Evolutionary conservation across 129 eudicot species (phyloP).

Genomic region (Apium graveolens): DNA sequence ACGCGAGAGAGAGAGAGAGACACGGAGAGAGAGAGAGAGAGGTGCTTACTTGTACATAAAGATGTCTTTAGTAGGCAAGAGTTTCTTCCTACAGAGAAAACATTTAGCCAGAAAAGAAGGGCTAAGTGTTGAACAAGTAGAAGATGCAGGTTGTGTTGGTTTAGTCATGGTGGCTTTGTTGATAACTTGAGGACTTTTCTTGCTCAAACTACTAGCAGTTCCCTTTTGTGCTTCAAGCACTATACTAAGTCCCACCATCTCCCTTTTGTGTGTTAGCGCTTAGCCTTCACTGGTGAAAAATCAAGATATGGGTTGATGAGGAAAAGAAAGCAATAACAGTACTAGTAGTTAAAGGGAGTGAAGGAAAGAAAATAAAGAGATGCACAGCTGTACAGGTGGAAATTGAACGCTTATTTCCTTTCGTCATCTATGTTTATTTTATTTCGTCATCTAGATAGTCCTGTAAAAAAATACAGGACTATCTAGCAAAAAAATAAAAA

Average conservation of each 20-base stretch:
- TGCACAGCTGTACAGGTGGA: background rate
- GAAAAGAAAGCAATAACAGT: background rate
- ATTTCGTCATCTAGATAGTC: too few relatives aligned
- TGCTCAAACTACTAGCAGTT: background rate
- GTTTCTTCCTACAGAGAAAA: slow-evolving; percentile 24
- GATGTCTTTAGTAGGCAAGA: slow-evolving; percentile 26
- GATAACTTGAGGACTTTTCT: slow-evolving; percentile 10
- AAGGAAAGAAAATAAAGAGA: background rate
- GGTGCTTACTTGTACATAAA: slow-evolving; percentile 28
- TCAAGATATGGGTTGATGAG: background rate
- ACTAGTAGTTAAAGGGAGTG: background rate
- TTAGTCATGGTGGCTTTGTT: slow-evolving; percentile 17
- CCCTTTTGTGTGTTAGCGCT: background rate
- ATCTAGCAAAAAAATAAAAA: too few relatives aligned
- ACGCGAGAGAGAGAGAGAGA: background rate
- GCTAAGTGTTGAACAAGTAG: background rate
- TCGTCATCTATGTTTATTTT: too few relatives aligned
- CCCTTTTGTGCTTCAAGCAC: slow-evolving; percentile 18
- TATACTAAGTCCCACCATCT: slow-evolving; percentile 34
- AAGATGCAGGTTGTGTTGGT: background rate
- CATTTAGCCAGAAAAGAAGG: slow-evolving; percentile 19
- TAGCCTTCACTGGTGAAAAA: background rate
- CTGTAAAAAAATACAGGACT: too few relatives aligned
- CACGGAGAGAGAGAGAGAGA: background rate
- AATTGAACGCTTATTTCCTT: too few relatives aligned